A percentile compares a stretch with the other conserved stretches of the same genome.
Evolutionary conservation across 352 stramenopile genomes (phyloP).

Genomic region (Globisporangium alternatum): DNA sequence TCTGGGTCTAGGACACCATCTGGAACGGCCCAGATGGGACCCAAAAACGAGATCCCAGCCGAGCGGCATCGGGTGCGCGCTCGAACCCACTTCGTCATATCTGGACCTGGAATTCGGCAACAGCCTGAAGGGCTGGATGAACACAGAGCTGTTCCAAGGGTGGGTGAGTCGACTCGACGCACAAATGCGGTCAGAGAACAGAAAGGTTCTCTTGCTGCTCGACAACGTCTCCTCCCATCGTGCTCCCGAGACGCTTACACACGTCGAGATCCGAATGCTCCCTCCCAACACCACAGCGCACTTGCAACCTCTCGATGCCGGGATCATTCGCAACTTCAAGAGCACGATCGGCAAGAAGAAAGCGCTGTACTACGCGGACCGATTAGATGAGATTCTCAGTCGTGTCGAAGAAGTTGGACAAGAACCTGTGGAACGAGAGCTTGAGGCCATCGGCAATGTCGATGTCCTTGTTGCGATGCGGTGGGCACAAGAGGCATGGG

Average conservation of each 20-base stretch:
- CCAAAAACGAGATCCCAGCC: no score
- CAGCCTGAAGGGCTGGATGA: slow-evolving; percentile 8
- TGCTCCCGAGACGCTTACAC: background rate
- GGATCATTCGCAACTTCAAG: slow-evolving; percentile 4
- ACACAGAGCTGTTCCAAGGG: background rate
- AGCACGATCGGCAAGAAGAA: slow-evolving; percentile 2
- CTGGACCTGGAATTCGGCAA: background rate
- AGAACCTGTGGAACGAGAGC: slow-evolving; percentile 4
- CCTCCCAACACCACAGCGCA: background rate
- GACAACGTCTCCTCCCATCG: slow-evolving; percentile 7
- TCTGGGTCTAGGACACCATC: no score
- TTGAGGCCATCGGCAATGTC: slow-evolving; percentile 1
- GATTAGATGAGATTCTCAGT: slow-evolving; percentile 1
- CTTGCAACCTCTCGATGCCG: slow-evolving; percentile 24
- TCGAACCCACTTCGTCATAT: no score
- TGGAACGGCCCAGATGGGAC: no score
- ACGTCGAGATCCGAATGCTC: background rate
- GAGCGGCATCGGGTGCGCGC: no score
- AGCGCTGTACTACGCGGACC: slow-evolving; percentile 4
- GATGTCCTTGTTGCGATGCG: slow-evolving; percentile 1
- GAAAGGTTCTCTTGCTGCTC: background rate
- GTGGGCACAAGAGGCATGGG: background rate
- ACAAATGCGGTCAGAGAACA: background rate
- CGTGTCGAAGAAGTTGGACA: background rate
- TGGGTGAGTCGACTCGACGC: background rate